phyloP scores from a whole-genome alignment of 768 basidiomycete species.

The Pleurotus giganteus region DNA sequence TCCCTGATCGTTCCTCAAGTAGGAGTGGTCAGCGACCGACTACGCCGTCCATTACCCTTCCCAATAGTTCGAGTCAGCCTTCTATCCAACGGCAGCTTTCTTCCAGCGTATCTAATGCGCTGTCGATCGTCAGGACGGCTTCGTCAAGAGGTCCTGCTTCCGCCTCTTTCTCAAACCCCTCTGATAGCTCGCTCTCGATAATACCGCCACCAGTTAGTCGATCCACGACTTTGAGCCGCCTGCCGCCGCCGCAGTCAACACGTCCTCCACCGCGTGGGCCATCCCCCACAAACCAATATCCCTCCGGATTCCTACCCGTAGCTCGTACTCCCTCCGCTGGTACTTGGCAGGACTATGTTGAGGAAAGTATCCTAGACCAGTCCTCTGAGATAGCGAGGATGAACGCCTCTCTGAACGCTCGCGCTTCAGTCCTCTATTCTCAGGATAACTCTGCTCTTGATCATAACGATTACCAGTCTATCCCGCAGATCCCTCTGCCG shows the following conservation, averaged over 20 bases:
- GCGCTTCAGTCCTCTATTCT: background rate
- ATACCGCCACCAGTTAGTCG: background rate
- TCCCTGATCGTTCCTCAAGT: background rate
- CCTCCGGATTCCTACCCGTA: background rate
- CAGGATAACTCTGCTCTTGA: background rate
- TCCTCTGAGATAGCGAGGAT: constrained; percentile 4
- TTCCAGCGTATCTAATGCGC: background rate
- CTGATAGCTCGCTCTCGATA: background rate
- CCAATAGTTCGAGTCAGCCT: background rate
- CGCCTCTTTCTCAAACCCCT: background rate
- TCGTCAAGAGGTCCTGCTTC: background rate
- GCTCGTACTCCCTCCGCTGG: background rate
- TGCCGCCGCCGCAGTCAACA: background rate
- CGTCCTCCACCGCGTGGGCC: background rate
- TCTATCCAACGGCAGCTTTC: constrained; percentile 3
- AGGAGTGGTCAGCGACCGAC: background rate
- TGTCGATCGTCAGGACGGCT: background rate
- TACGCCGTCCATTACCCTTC: background rate
- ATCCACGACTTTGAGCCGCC: background rate
- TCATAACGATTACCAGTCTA: constrained; percentile 4
- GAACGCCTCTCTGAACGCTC: constrained; percentile 6
- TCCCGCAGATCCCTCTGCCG: constrained; percentile 4
- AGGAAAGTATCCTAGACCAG: constrained; percentile 6
- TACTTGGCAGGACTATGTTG: constrained; percentile 1
- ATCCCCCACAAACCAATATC: background rate